Percentiles rank a stretch among this genome's conserved stretches.
Evolutionary conservation across 352 stramenopile species (phyloP).

Genomic region (Phytophthora citricola): DNA sequence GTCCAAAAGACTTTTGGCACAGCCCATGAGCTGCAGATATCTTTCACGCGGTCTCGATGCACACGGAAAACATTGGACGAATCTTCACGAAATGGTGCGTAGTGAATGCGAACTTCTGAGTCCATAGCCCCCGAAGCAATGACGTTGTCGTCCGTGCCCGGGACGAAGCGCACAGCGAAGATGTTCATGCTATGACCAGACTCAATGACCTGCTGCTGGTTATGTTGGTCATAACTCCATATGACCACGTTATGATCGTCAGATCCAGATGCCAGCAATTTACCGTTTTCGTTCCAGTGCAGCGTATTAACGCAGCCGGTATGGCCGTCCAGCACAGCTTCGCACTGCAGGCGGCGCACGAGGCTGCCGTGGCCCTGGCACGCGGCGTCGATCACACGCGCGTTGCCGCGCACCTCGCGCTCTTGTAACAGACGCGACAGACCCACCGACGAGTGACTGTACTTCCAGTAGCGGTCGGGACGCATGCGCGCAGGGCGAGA

Average conservation of each 20-base stretch:
- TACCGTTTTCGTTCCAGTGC: constrained; percentile 78
- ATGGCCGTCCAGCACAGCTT: constrained; percentile 64
- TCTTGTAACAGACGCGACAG: constrained; percentile 56
- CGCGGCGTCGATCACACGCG: constrained; percentile 45
- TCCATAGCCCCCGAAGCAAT: constrained; percentile 83
- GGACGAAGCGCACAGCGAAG: constrained; percentile 89
- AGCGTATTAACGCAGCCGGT: constrained; percentile 88
- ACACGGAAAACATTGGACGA: constrained; percentile 72
- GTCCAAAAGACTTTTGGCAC: constrained; percentile 89
- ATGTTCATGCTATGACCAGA: constrained; percentile 88
- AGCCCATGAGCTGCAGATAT: constrained; percentile 68
- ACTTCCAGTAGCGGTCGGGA: constrained; percentile 45
- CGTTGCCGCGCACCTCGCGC: constrained; percentile 61
- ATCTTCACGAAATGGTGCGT: constrained; percentile 75
- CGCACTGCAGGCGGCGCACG: constrained; percentile 63
- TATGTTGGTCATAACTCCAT: constrained; percentile 77
- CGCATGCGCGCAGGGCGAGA: constrained; percentile 10
- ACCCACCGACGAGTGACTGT: constrained; percentile 27
- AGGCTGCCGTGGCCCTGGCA: constrained; percentile 67
- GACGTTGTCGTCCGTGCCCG: constrained; percentile 80
- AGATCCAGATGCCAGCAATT: constrained; percentile 77
- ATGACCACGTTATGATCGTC: constrained; percentile 84
- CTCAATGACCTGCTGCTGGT: constrained; percentile 61
- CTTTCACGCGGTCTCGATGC: constrained; percentile 83
- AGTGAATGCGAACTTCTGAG: constrained; percentile 87